Base-by-base conservation (phyloP, 306 rosid genomes). In the Dryas drummondii region DNA sequence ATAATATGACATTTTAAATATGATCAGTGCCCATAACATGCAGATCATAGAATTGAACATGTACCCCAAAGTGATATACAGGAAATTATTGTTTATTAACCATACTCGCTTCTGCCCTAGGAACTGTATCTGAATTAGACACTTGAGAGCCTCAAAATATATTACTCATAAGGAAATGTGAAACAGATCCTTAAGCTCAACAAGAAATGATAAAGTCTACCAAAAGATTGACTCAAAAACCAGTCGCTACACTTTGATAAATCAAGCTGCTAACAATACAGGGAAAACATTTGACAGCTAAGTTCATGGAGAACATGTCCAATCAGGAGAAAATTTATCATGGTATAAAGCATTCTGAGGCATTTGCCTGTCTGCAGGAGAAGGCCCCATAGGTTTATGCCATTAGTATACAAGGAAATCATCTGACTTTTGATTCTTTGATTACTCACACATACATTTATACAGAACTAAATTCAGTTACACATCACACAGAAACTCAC, bases 231-330 rank as follows among this genome's bases (percentile, higher is more conserved):
- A 41, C 57, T 50, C 61, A 10, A 60, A 40, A 62, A 22, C 45
- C 51, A 73, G 32, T n/a, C 61, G 26, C 22, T 16, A 11, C 22
- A 41, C 41, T 6, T 26, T 9, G 16, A n/a, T 40, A 40, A 52
- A 64, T 65, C 71, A 63, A 70, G 74, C 61, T 42, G 57, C 74
- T 6, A 70, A 42, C 3, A 22, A 19, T 69, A 53, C 9, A 70
- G 47, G 27, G 59, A 6, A 44, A n/a, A 37, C 1, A 53, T 54
- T 70, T 53, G 74, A 53, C 41, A 8, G 42, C 62, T 42, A 16
- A 37, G 52, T 9, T 53, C 27, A 68, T 32, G 27, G 19, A 37
- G 27, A 6, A 37, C 56, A 51, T 8, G 12, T 27, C 8, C 42
- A 46, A 70, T 69, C 17, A n/a, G 32, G n/a, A 42, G 5, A 32